phyloP scores from a whole-genome alignment of 495 filamentous ascomycete genomes.

The Podospora didyma region DNA sequence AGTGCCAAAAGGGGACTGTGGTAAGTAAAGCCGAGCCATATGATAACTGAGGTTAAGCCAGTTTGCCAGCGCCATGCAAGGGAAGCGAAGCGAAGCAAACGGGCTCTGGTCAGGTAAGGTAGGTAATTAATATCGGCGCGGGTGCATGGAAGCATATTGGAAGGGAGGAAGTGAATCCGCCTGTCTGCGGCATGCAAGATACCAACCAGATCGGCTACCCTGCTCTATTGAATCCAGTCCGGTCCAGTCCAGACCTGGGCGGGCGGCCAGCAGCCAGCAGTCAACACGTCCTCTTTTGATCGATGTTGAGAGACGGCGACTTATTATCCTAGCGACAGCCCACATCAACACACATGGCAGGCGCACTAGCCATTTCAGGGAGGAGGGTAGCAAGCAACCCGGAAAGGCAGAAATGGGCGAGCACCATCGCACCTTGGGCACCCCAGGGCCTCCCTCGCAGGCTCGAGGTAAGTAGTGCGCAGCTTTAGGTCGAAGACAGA shows the following conservation, averaged over 20 bases:
- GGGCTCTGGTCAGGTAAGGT: too few relatives aligned
- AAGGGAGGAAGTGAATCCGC: constrained; percentile 14
- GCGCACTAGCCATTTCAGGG: not conserved
- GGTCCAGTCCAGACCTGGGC: not conserved
- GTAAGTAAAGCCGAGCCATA: too few relatives aligned
- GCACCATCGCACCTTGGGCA: not conserved
- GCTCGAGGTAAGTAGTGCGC: too few relatives aligned
- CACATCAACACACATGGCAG: constrained; percentile 3
- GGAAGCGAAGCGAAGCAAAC: too few relatives aligned
- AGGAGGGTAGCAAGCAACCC: not conserved
- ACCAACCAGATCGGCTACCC: not conserved
- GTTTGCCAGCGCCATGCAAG: too few relatives aligned
- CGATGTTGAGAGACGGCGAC: not conserved
- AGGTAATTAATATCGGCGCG: constrained; percentile 12
- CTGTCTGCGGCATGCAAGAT: constrained; percentile 12
- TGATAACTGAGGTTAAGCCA: too few relatives aligned
- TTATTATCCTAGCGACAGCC: constrained; percentile 14
- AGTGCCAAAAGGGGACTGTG: too few relatives aligned
- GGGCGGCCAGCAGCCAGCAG: not conserved
- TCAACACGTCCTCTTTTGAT: too few relatives aligned
- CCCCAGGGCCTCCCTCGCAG: too few relatives aligned
- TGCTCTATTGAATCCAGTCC: not conserved
- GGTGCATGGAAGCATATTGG: constrained; percentile 9
- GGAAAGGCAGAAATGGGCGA: not conserved
- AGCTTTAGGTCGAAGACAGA: too few relatives aligned